A percentile compares a stretch with the other conserved stretches of the same genome.
These are phyloP conservation scores for Evernia prunastri DNA, from an alignment of 495 filamentous ascomycete genomes.

Conservation along the genomic window DNA sequence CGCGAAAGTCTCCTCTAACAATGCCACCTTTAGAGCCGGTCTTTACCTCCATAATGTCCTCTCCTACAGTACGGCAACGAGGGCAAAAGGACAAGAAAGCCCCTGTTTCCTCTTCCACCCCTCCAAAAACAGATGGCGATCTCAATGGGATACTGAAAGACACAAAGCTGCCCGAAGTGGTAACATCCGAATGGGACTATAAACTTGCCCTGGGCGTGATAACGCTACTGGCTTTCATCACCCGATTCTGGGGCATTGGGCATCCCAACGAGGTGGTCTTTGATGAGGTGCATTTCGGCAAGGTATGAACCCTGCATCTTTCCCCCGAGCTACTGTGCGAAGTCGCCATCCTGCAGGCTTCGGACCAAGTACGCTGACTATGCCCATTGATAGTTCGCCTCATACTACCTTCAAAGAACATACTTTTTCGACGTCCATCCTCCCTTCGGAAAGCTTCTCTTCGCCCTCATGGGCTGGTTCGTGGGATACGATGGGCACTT, in stretches of 20 bases:
- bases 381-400: constrained; percentile 62
- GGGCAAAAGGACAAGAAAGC: constrained; percentile 39
- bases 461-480: constrained; percentile 92
- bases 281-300: constrained; percentile 99
- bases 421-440: constrained; percentile 99
- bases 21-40: constrained; percentile 7
- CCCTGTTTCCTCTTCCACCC: constrained; percentile 28
- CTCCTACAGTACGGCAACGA: constrained; percentile 46
- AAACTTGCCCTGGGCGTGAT: constrained; percentile 71
- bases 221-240: constrained; percentile 78
- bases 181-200: constrained; percentile 69
- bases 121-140: constrained; percentile 23
- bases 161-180: constrained; percentile 19
- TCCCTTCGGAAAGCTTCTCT: constrained; percentile 69
- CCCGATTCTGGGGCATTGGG: constrained; percentile 88
- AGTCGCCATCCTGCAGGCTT: background rate
- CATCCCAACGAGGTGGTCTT: constrained; percentile 97
- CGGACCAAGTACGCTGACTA: background rate
- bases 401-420: constrained; percentile 92
- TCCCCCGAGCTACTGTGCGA: background rate
- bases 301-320: constrained; percentile 51
- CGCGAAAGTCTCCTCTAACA: constrained; percentile 1
- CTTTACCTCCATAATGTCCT: constrained; percentile 24
- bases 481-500: constrained; percentile 93
- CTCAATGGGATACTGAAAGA: constrained; percentile 23